phyloP scores from a whole-genome alignment of 805 yeast genomes.

The Lipomyces oligophaga region DNA sequence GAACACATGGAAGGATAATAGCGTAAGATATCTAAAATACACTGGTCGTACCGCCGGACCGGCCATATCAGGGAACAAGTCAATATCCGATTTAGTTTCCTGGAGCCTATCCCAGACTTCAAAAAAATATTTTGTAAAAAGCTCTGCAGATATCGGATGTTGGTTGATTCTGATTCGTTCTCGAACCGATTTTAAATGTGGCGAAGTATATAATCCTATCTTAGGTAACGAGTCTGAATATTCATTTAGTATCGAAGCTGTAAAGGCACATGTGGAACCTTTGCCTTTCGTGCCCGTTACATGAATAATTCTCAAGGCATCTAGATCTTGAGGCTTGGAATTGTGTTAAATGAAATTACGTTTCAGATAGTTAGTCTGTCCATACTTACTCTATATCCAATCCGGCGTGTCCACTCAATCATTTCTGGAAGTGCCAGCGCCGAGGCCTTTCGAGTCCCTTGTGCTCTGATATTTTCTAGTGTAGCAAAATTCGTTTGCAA shows the following conservation, averaged over 20 bases:
- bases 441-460: conserved; percentile 61
- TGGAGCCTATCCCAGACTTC: conserved; percentile 87
- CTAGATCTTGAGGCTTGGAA: conserved; percentile 54
- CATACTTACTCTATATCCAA: conserved; percentile 49
- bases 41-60: conserved; percentile 75
- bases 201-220: conserved; percentile 92
- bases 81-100: conserved; percentile 44
- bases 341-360: too few relatives aligned
- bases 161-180: conserved; percentile 90
- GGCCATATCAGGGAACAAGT: conserved; percentile 70
- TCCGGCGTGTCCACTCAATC: conserved; percentile 69
- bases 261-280: conserved; percentile 96
- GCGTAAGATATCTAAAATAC: conserved; percentile 85
- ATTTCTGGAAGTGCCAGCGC: conserved; percentile 74
- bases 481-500: conserved; percentile 89
- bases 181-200: conserved; percentile 88
- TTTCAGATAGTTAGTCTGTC: neutral
- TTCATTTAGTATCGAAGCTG: conserved; percentile 71
- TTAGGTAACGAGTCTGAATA: conserved; percentile 49
- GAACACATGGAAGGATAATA: conserved; percentile 87
- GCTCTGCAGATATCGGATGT: conserved; percentile 70
- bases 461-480: conserved; percentile 72
- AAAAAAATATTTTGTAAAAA: conserved; percentile 84
- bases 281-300: conserved; percentile 98
- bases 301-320: conserved; percentile 75